These are phyloP conservation scores for Neonectria faginata DNA, from an alignment of 2,329 filamentous ascomycete genomes.

Conservation along the genomic window DNA sequence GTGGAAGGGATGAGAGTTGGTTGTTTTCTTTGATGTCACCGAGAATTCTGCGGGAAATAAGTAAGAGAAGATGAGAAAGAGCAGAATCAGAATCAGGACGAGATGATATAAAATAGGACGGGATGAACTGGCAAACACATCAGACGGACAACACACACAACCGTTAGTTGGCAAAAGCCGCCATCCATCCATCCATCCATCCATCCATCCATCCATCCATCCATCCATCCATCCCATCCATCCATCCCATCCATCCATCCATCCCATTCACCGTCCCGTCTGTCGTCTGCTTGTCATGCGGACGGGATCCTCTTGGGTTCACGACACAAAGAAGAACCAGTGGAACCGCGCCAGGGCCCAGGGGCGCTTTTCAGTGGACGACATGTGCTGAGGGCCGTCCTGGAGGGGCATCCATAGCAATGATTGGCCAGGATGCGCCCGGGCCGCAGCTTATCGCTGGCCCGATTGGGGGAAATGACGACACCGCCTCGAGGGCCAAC, in stretches of 20 bases:
- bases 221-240: too few species aligned
- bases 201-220: too few species aligned
- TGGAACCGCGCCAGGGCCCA: not conserved
- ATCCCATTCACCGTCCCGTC: not conserved
- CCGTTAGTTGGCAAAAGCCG: not conserved
- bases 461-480: conserved; percentile 33
- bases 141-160: not conserved
- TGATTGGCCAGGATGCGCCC: conserved; percentile 13
- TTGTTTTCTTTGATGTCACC: not conserved
- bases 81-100: conserved; percentile 18
- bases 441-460: conserved; percentile 30
- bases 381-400: not conserved
- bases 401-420: too few species aligned
- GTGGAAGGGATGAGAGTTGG: not conserved
- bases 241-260: too few species aligned
- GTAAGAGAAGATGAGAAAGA: conserved; percentile 12
- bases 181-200: conserved; percentile 1
- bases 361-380: not conserved
- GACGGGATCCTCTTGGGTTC: conserved; percentile 14
- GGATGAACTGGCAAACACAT: conserved; percentile 2
- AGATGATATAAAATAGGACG: not conserved
- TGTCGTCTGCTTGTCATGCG: conserved; percentile 12
- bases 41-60: not conserved
- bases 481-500: conserved; percentile 24
- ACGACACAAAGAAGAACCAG: conserved; percentile 3